These are phyloP conservation scores for Torrubiella hemipterigena DNA, from an alignment of 2,329 filamentous ascomycete genomes.

Conservation along the genomic window DNA sequence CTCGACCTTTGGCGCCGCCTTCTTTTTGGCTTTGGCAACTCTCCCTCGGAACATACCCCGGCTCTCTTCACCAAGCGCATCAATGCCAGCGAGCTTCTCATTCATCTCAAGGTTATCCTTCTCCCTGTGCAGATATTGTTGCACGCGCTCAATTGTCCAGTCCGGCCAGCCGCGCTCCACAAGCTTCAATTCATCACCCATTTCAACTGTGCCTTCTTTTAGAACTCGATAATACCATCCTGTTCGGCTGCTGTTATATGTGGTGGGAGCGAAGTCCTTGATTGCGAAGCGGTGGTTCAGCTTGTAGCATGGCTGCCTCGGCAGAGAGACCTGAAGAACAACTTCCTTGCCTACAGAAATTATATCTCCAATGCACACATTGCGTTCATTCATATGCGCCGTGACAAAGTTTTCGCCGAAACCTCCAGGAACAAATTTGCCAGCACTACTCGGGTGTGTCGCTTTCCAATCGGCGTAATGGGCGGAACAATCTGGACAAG, in stretches of 20 bases:
- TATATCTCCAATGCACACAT: slow-evolving; percentile 53
- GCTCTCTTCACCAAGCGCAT: slow-evolving; percentile 36
- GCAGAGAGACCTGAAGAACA: slow-evolving; percentile 46
- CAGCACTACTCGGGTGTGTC: slow-evolving; percentile 37
- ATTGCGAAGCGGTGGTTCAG: slow-evolving; percentile 55
- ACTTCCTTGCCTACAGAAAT: slow-evolving; percentile 37
- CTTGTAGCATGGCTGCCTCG: slow-evolving; percentile 55
- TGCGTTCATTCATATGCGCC: slow-evolving; percentile 46
- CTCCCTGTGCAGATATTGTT: slow-evolving; percentile 49
- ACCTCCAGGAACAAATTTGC: slow-evolving; percentile 41
- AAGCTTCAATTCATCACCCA: slow-evolving; percentile 44
- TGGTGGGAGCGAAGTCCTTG: slow-evolving; percentile 47
- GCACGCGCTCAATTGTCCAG: slow-evolving; percentile 52
- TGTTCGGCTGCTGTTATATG: slow-evolving; percentile 44
- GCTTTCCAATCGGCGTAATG: slow-evolving; percentile 45
- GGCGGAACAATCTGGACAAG: slow-evolving; percentile 36
- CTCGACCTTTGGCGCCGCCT: slow-evolving; percentile 13
- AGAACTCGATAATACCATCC: slow-evolving; percentile 57
- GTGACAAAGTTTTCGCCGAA: slow-evolving; percentile 56
- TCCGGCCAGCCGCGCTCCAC: slow-evolving; percentile 40
- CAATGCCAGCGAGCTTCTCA: slow-evolving; percentile 36
- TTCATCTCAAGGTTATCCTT: slow-evolving; percentile 38
- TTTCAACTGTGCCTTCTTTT: slow-evolving; percentile 37
- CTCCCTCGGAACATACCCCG: slow-evolving; percentile 34
- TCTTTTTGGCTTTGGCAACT: slow-evolving; percentile 32